Percentiles rank a stretch among this genome's conserved stretches.
phyloP scores from a whole-genome alignment of 208 protist species.

The Trichomonas gallinae region DNA sequence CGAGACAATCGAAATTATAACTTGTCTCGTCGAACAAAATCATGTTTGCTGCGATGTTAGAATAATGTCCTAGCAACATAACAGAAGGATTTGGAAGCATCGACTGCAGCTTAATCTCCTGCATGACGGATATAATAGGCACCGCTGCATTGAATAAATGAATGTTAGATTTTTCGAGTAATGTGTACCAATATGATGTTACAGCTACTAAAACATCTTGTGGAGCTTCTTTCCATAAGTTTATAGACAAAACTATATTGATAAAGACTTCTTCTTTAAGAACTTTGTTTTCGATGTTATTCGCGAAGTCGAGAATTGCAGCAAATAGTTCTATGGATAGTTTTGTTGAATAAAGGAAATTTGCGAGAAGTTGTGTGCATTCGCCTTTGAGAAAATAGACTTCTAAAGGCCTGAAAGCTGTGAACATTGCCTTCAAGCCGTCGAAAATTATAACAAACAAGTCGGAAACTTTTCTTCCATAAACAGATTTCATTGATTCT shows the following conservation, averaged over 20 bases:
- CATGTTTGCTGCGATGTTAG: background rate
- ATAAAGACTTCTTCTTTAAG: background rate
- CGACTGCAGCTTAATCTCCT: background rate
- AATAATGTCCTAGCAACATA: background rate
- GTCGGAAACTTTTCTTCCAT: background rate
- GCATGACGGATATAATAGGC: background rate
- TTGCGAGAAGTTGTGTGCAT: background rate
- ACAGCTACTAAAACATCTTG: background rate
- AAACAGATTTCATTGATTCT: background rate
- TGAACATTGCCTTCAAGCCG: background rate
- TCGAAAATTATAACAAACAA: background rate
- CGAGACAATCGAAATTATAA: background rate
- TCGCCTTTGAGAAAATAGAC: background rate
- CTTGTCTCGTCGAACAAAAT: background rate
- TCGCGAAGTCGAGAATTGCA: background rate
- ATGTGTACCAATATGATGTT: background rate
- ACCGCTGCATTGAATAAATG: background rate
- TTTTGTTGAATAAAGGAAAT: background rate
- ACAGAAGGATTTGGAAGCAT: background rate
- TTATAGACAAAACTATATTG: background rate
- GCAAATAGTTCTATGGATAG: background rate
- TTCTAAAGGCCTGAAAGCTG: background rate
- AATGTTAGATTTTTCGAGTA: background rate
- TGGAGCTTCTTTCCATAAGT: background rate
- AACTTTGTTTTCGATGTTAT: background rate